Conservation (phyloP, 2,329 filamentous ascomycete species). For the Sporothrix brunneoviolacea region DNA sequence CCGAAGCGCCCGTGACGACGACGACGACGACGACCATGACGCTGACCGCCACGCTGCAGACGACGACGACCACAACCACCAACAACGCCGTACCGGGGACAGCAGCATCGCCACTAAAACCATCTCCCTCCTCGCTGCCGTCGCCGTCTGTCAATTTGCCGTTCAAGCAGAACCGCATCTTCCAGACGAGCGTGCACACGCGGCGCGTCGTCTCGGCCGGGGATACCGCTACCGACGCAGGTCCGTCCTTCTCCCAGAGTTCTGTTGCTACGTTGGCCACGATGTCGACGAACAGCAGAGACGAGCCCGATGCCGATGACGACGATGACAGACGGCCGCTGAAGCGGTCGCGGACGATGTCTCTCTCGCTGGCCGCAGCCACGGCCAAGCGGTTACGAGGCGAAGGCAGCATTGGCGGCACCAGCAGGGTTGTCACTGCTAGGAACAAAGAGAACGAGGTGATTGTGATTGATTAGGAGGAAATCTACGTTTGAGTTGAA, state of each 20-base stretch:
- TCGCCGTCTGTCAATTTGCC: background rate
- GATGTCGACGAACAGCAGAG: too few relatives aligned
- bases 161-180: slow-evolving; percentile 7
- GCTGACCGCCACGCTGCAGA: background rate
- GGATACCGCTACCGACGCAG: background rate
- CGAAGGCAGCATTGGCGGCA: too few relatives aligned
- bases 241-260: too few relatives aligned
- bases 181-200: slow-evolving; percentile 11
- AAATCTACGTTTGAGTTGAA: too few relatives aligned
- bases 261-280: too few relatives aligned
- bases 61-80: background rate
- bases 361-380: too few relatives aligned
- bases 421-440: too few relatives aligned
- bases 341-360: background rate
- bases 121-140: background rate
- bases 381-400: too few relatives aligned
- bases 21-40: background rate
- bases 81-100: background rate
- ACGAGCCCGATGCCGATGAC: background rate
- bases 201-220: background rate
- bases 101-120: background rate
- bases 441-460: too few relatives aligned
- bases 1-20: background rate
- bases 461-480: too few relatives aligned
- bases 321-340: too few relatives aligned